Evolutionary conservation across 768 basidiomycete genomes (phyloP).

Genomic region (Tulasnella sp.): DNA sequence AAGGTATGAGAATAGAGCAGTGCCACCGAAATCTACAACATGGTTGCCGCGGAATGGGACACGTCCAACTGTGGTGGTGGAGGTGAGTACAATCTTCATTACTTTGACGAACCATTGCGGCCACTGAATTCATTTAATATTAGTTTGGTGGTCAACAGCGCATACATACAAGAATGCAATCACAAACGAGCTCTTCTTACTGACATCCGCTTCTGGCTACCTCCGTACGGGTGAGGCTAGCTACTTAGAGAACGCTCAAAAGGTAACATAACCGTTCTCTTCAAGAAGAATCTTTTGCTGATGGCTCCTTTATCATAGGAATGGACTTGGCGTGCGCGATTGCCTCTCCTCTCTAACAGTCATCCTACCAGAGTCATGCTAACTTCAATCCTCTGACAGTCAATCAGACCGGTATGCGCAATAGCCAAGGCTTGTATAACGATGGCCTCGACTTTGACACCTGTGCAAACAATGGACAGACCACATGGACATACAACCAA

Average conservation of each 20-base stretch:
- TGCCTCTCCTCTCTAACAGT: background rate
- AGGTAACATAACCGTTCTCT: constrained; percentile 24
- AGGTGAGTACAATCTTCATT: constrained; percentile 30
- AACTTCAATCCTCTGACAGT: constrained; percentile 24
- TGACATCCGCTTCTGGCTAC: constrained; percentile 40
- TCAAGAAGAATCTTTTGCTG: background rate
- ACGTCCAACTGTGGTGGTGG: constrained; percentile 38
- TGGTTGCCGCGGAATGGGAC: constrained; percentile 43
- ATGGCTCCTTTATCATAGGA: constrained; percentile 18
- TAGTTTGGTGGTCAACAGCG: constrained; percentile 48
- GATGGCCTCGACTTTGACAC: constrained; percentile 31
- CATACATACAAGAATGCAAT: constrained; percentile 50
- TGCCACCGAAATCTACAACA: constrained; percentile 39
- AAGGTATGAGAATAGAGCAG: constrained; percentile 29
- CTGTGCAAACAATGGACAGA: constrained; percentile 40
- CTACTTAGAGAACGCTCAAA: constrained; percentile 40
- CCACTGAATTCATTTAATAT: background rate
- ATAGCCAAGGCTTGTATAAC: constrained; percentile 36
- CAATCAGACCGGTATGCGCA: constrained; percentile 36
- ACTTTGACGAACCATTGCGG: background rate
- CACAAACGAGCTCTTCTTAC: constrained; percentile 47
- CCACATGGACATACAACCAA: constrained; percentile 52
- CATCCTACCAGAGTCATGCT: no score
- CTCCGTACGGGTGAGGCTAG: constrained; percentile 29
- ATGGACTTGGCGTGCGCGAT: constrained; percentile 25